Base-by-base conservation (phyloP, 805 yeast species). In the Yamadazyma akitaensis region DNA sequence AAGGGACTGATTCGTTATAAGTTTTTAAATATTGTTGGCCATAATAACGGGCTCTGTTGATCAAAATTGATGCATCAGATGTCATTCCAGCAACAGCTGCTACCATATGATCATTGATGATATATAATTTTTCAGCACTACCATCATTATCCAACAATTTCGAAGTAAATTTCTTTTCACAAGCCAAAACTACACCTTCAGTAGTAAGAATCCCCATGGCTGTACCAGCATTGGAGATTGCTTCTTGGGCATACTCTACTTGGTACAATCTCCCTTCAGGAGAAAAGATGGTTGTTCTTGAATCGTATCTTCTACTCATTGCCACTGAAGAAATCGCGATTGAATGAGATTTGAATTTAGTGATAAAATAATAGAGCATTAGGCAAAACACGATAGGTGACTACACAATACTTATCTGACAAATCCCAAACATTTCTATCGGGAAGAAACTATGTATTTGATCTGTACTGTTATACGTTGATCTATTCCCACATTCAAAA, bases 51-150 rank as follows among this genome's bases (percentile, higher is more conserved):
- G 96, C 95, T 56, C 82, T 81, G 65, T 88, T 86, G 53, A 94
- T 85, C 55, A 94, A 76, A 46, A 91, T 90, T 30, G 88, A 84
- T 1, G 99, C 99, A 68, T 94, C 99, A 1, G 98, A 92, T 37
- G 94, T 94, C 82, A 94, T 84, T 42, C 99, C 99, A 0, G 99
- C 99, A 30, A 94, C 99, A 0, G 97, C 96, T 58, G 95, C 88
- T 42, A 90, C 76, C 72, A 83, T 85, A 56, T 82, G 81, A 61
- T 88, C 95, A 68, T 85, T 88, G 62, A 92, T 71, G 25, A 81
- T 78, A 68, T 92, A 94, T 69, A 94, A 79, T 67, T 94, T 94
- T 69, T 94, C 99, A 31, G 96, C 90, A 14, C 88, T 80, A 16
- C 91, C 84, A 66, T 92, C 97, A 69, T 90, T 96, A 67, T 94